Evolutionary conservation across 805 yeast species (phyloP).

Genomic region (Barnettozyma vustinii): DNA sequence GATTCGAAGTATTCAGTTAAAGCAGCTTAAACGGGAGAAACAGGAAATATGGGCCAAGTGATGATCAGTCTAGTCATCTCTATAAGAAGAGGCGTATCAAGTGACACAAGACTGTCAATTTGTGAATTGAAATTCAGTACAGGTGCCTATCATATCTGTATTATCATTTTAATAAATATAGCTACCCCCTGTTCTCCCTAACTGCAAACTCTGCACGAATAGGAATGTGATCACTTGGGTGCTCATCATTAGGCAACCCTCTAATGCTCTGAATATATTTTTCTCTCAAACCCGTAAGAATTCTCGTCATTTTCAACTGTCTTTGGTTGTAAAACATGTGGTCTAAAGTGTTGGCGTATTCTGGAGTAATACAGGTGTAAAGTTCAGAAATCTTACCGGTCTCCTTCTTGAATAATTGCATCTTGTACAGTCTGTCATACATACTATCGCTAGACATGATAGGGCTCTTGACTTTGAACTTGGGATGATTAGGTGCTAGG

Average conservation of each 20-base stretch:
- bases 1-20: too few relatives aligned
- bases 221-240: conserved; percentile 39
- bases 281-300: conserved; percentile 46
- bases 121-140: background rate
- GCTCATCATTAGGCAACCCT: conserved; percentile 52
- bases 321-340: conserved; percentile 48
- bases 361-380: conserved; percentile 43
- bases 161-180: background rate
- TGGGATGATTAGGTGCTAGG: conserved; percentile 10
- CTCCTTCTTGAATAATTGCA: conserved; percentile 1
- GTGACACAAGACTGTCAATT: too few relatives aligned
- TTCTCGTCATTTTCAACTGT: conserved; percentile 35
- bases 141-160: background rate
- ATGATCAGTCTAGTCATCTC: background rate
- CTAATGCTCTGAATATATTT: conserved; percentile 27
- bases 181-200: background rate
- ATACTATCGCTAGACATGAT: conserved; percentile 24
- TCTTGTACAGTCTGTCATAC: conserved; percentile 24
- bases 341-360: conserved; percentile 49
- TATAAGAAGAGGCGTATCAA: too few relatives aligned
- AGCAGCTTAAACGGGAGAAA: too few relatives aligned
- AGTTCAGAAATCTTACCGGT: conserved; percentile 11
- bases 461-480: conserved; percentile 29
- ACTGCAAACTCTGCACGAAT: conserved; percentile 23
- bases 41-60: too few relatives aligned